Percentiles rank a stretch among this genome's conserved stretches.
Evolutionary conservation across 805 yeast species (phyloP).

Genomic region (Metschnikowia kunwiensis): DNA sequence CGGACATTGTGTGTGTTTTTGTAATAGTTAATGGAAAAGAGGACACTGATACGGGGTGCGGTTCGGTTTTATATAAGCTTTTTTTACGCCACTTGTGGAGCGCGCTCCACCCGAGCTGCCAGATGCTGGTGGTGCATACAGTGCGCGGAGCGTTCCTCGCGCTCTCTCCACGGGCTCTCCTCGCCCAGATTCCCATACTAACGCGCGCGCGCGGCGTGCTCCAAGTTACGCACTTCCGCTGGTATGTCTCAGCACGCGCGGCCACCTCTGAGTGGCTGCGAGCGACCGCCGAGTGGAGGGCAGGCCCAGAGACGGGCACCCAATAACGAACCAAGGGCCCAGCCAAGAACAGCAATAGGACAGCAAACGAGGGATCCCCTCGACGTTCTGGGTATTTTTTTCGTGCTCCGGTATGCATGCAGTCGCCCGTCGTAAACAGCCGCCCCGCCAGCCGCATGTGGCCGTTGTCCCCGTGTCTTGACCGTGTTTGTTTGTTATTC

Average conservation of each 20-base stretch:
- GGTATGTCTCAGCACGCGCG: conserved; percentile 4
- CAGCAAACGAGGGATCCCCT: too few species aligned
- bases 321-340: too few species aligned
- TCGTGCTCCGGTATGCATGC: too few species aligned
- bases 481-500: too few species aligned
- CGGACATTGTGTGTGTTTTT: conserved; percentile 20
- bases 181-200: conserved; percentile 15
- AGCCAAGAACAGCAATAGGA: too few species aligned
- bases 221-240: conserved; percentile 8
- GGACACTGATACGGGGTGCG: background rate
- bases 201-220: conserved; percentile 15
- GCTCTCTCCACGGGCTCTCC: conserved; percentile 14
- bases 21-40: conserved; percentile 6
- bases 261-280: too few species aligned
- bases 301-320: too few species aligned
- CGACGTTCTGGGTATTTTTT: too few species aligned
- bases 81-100: conserved; percentile 8
- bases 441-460: too few species aligned
- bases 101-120: conserved; percentile 7
- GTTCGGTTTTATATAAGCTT: conserved; percentile 12
- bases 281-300: too few species aligned
- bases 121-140: conserved; percentile 12
- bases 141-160: conserved; percentile 10
- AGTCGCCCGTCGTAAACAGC: too few species aligned
- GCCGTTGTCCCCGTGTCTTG: too few species aligned